phyloP scores from a whole-genome alignment of 23 red algal species.

The Agarophyton chilense region DNA sequence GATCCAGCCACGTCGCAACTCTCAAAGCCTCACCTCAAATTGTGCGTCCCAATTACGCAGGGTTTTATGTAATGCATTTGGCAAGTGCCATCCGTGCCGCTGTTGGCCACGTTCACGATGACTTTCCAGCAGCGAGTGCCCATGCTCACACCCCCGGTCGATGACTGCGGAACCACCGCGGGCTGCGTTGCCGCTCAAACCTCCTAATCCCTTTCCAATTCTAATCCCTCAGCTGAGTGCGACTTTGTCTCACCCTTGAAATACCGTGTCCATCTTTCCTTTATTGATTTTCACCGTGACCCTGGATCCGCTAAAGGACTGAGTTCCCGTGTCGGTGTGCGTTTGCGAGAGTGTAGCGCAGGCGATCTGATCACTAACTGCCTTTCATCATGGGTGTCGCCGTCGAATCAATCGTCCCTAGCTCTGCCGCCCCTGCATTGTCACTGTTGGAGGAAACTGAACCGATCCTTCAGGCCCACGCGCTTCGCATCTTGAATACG shows the following conservation, averaged over 20 bases:
- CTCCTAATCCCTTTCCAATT: too few relatives aligned
- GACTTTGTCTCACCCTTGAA: too few relatives aligned
- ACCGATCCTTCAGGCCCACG: conserved; percentile 83
- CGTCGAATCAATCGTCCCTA: conserved; percentile 76
- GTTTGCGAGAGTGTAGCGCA: background rate
- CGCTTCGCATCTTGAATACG: conserved; percentile 70
- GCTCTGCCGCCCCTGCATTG: conserved; percentile 87
- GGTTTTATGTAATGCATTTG: background rate
- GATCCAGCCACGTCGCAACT: too few relatives aligned
- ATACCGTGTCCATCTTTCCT: background rate
- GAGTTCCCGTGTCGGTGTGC: background rate
- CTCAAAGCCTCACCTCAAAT: too few relatives aligned
- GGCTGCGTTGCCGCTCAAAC: too few relatives aligned
- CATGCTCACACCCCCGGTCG: too few relatives aligned
- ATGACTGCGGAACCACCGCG: too few relatives aligned
- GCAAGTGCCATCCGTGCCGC: background rate
- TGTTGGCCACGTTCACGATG: conserved; percentile 10
- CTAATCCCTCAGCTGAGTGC: too few relatives aligned
- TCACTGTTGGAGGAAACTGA: conserved; percentile 89
- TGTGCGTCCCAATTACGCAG: background rate
- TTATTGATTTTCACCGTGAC: background rate
- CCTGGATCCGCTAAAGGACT: background rate
- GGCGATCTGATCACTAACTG: background rate
- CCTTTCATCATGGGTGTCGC: conserved; percentile 48
- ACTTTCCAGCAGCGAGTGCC: background rate